phyloP scores from a whole-genome alignment of 2,329 filamentous ascomycete species.

The Alternaria dauci region DNA sequence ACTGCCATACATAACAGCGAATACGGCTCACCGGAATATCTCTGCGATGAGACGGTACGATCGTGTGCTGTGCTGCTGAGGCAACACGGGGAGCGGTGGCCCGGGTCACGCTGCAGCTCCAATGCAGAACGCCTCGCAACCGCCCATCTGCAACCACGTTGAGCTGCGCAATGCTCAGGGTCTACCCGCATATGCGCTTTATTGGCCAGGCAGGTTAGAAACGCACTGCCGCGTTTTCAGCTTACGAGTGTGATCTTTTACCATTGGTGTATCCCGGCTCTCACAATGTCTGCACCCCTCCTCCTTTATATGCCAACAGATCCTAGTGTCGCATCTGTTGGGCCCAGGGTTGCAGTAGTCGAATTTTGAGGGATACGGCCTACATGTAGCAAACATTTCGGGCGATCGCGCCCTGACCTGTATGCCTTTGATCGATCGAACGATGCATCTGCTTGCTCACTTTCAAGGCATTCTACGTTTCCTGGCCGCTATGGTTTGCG shows the following conservation, averaged over 20 bases:
- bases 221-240: slow-evolving; percentile 20
- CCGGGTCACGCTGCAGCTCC: slow-evolving; percentile 18
- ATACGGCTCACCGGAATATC: slow-evolving; percentile 27
- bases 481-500: neutral
- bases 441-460: slow-evolving; percentile 11
- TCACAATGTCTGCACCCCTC: slow-evolving; percentile 17
- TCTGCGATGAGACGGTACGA: slow-evolving; percentile 28
- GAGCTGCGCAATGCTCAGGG: slow-evolving; percentile 26
- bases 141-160: slow-evolving; percentile 32
- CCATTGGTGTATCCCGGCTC: slow-evolving; percentile 26
- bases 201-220: slow-evolving; percentile 23
- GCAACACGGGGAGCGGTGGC: slow-evolving; percentile 10
- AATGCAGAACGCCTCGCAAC: slow-evolving; percentile 19
- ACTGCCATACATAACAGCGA: slow-evolving; percentile 7
- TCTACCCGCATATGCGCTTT: slow-evolving; percentile 7
- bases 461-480: slow-evolving; percentile 3
- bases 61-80: slow-evolving; percentile 20
- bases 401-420: slow-evolving; percentile 13
- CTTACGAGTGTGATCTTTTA: slow-evolving; percentile 22
- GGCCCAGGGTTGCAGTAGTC: slow-evolving; percentile 13
- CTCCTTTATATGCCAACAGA: slow-evolving; percentile 13
- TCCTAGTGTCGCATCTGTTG: slow-evolving; percentile 22
- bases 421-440: slow-evolving; percentile 12
- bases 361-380: slow-evolving; percentile 16
- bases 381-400: slow-evolving; percentile 26